Percentiles rank a stretch among this genome's conserved stretches.
Conservation (phyloP, 306 rosid species). For the Biancaea sappan region DNA sequence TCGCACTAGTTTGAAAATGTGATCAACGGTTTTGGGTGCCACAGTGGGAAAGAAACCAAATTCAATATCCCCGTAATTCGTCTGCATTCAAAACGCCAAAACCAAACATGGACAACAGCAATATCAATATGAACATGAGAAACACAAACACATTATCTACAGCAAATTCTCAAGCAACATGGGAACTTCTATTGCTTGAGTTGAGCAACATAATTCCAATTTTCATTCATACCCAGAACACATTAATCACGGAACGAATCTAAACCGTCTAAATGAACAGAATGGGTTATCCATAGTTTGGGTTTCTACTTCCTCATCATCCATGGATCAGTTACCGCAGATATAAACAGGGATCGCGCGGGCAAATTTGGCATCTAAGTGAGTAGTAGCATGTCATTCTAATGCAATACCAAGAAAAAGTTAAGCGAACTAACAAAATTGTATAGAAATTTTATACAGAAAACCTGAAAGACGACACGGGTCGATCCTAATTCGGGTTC, state of each 20-base stretch:
- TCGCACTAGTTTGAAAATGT: constrained; percentile 89
- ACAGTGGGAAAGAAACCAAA: constrained; percentile 90
- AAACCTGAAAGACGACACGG: constrained; percentile 88
- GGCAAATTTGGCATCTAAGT: neutral
- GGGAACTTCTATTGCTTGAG: constrained; percentile 4
- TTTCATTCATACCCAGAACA: constrained; percentile 13
- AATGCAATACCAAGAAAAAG: constrained; percentile 22
- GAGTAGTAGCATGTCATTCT: neutral
- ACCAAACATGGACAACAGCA: constrained; percentile 8
- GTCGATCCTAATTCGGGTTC: constrained; percentile 70
- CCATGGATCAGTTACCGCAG: constrained; percentile 4
- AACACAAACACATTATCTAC: constrained; percentile 16
- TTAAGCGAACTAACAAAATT: neutral
- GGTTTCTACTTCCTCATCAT: neutral
- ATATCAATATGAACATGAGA: neutral
- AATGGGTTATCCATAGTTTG: constrained; percentile 6
- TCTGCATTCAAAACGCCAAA: constrained; percentile 52
- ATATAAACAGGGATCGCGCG: neutral
- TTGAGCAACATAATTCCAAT: constrained; percentile 11
- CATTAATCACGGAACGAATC: neutral
- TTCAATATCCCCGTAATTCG: constrained; percentile 90
- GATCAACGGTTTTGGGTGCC: constrained; percentile 92
- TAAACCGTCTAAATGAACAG: constrained; percentile 11
- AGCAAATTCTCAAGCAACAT: constrained; percentile 20
- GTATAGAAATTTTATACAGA: neutral